phyloP scores from a whole-genome alignment of 169 alveolate species.

The Toxoplasma gondii region DNA sequence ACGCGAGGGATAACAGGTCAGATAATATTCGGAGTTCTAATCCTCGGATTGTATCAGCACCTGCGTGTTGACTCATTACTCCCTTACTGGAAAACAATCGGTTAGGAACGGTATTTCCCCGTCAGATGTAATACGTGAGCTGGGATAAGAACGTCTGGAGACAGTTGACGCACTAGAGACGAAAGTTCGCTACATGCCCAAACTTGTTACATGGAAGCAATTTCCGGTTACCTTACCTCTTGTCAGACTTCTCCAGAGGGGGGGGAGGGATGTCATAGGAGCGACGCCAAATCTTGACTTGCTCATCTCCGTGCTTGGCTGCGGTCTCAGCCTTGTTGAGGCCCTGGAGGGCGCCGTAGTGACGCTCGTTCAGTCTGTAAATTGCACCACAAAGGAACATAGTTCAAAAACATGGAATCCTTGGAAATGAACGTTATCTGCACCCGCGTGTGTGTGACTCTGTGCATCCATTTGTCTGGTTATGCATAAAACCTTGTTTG shows the following conservation, averaged over 20 bases:
- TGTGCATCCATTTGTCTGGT: no score
- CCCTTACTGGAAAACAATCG: no score
- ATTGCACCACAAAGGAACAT: background rate
- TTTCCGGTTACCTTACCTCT: background rate
- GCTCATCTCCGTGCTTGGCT: conserved; percentile 95
- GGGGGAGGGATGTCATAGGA: conserved; percentile 98
- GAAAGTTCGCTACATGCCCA: no score
- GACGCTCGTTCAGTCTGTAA: conserved; percentile 95
- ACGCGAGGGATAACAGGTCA: no score
- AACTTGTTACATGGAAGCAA: no score
- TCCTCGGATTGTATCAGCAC: no score
- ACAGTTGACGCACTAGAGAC: no score
- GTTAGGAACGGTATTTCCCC: no score
- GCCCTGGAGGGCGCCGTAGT: conserved; percentile 98
- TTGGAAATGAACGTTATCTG: background rate
- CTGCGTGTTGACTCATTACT: no score
- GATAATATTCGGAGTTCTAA: no score
- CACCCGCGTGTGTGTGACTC: background rate
- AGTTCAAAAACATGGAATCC: background rate
- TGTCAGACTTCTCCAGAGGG: conserved; percentile 77
- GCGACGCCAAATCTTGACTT: conserved; percentile 96
- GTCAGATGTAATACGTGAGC: no score
- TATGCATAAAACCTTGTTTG: background rate
- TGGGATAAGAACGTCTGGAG: no score
- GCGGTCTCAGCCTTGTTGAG: conserved; percentile 97